Percentiles rank a stretch among this genome's conserved stretches.
Conservation (phyloP, 192 early-diverging fungal genomes). For the Phlyctochytrium planicorne region DNA sequence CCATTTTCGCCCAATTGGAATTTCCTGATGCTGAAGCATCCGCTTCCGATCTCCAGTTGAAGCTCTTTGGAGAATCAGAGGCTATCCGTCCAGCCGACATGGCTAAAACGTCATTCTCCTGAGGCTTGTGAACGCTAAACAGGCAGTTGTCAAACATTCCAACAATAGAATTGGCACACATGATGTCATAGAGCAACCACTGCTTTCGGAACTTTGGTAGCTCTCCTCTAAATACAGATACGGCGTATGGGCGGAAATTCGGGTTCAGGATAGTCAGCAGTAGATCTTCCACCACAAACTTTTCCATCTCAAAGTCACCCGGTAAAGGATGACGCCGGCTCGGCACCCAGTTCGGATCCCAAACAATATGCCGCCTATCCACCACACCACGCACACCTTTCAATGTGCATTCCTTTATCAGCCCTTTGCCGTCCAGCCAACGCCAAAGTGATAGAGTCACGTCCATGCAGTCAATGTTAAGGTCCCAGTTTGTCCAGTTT, state of each 20-base stretch:
- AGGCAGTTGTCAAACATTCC: slow-evolving; percentile 94
- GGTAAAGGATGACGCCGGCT: slow-evolving; percentile 61
- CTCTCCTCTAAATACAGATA: slow-evolving; percentile 84
- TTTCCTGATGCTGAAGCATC: neutral
- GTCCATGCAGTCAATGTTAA: slow-evolving; percentile 77
- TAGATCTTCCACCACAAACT: slow-evolving; percentile 81
- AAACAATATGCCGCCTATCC: slow-evolving; percentile 78
- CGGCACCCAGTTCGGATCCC: slow-evolving; percentile 68
- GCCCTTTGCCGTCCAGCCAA: slow-evolving; percentile 83
- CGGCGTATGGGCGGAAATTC: slow-evolving; percentile 80
- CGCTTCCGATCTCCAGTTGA: neutral
- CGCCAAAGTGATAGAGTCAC: slow-evolving; percentile 82
- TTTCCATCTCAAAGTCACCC: slow-evolving; percentile 83
- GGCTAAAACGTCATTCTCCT: slow-evolving; percentile 50
- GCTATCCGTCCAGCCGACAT: neutral
- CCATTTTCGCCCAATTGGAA: slow-evolving; percentile 48
- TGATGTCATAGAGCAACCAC: slow-evolving; percentile 88
- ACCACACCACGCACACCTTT: slow-evolving; percentile 87
- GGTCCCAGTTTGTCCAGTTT: slow-evolving; percentile 88
- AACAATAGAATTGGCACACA: slow-evolving; percentile 84
- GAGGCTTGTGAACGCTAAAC: slow-evolving; percentile 89
- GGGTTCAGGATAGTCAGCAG: slow-evolving; percentile 84
- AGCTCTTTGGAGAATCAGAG: neutral
- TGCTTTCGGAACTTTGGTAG: slow-evolving; percentile 83
- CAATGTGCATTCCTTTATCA: slow-evolving; percentile 74